Evolutionary conservation across 805 yeast genomes (phyloP), one percentile per base, ranked within the genome.

Genomic region (Komagataella mondaviorum): DNA sequence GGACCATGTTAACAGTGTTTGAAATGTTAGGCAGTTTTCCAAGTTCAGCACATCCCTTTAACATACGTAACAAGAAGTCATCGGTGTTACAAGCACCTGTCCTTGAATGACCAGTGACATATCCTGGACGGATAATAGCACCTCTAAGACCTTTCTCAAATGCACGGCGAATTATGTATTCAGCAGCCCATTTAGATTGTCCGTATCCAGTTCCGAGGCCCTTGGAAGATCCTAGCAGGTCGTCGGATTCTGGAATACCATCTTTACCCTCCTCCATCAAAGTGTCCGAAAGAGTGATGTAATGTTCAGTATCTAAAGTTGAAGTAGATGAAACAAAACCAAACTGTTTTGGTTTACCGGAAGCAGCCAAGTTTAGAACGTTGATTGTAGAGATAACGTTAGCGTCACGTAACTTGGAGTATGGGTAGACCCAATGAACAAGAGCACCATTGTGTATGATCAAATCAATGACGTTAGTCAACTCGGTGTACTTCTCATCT

Each of bases 341-440:
- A 61, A 89, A 89, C 64, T 72, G 75, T 66, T 93, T 95, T 44
- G 97, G 79, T 64, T 86, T 89, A 45, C 96, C 96, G 46, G 73
- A 69, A 6, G 81, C 77, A 59, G 93, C 83, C 59, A 90, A 67
- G 62, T 81, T 81, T 77, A 93, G 71, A 7, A 89, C 88, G 60
- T 90, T 86, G 53, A 91, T 68, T 0, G 98, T 85, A 47, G 96
- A 81, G 53, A 90, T 70, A 36, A 95, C 99, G 62, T 93, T 93
- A 39, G 98, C 93, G 57, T 88, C 96, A 59, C 98, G 80, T 60
- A 93, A 72, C 57, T 86, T 87, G 48, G 84, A 70, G 68, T 93
- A 93, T 23, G 99, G 98, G 65, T 86, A 93, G 2, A 90, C 96
- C 99, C 99, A 93, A 66, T 93, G 99, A 44, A 93, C 99, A 55